Evolutionary conservation across 2,329 filamentous ascomycete genomes (phyloP).

Genomic region (Aureobasidium mangrovei): DNA sequence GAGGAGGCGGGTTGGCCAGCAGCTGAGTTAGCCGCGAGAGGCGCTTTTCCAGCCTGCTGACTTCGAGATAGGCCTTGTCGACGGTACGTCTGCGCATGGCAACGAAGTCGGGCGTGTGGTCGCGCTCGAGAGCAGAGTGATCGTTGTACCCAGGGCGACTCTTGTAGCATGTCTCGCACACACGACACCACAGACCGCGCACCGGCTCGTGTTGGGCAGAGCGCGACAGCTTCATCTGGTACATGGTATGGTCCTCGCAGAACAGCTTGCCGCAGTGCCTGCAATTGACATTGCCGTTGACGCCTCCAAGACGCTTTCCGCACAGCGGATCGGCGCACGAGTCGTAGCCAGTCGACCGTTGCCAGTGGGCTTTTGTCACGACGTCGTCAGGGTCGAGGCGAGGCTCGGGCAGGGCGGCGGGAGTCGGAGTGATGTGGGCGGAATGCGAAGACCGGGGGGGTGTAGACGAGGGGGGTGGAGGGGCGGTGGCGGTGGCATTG

Average conservation of each 20-base stretch:
- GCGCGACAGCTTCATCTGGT: slow-evolving; percentile 94
- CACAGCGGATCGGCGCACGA: slow-evolving; percentile 81
- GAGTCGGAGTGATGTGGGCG: slow-evolving; percentile 26
- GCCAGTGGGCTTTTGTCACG: slow-evolving; percentile 84
- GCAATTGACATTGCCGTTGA: slow-evolving; percentile 84
- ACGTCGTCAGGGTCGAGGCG: slow-evolving; percentile 75
- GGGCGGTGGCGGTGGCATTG: slow-evolving; percentile 56
- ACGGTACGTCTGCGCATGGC: slow-evolving; percentile 66
- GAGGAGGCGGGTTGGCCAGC: slow-evolving; percentile 62
- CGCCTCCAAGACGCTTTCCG: slow-evolving; percentile 65
- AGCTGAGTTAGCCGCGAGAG: slow-evolving; percentile 82
- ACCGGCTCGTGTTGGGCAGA: slow-evolving; percentile 84
- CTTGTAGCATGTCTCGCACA: slow-evolving; percentile 99
- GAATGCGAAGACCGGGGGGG: slow-evolving; percentile 24
- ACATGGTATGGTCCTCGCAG: slow-evolving; percentile 98
- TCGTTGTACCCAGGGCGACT: slow-evolving; percentile 94
- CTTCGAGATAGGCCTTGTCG: slow-evolving; percentile 78
- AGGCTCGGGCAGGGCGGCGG: slow-evolving; percentile 19
- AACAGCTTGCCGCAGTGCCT: slow-evolving; percentile 87
- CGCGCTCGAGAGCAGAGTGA: slow-evolving; percentile 49
- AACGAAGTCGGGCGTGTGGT: slow-evolving; percentile 65
- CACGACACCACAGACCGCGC: slow-evolving; percentile 82
- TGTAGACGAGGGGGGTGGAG: slow-evolving; percentile 29
- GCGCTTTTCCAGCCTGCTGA: slow-evolving; percentile 82
- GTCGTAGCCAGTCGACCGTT: slow-evolving; percentile 64